A percentile compares a stretch with the other conserved stretches of the same genome.
Evolutionary conservation across 139 green algal genomes (phyloP).

Genomic region (Klebsormidium nitens): DNA sequence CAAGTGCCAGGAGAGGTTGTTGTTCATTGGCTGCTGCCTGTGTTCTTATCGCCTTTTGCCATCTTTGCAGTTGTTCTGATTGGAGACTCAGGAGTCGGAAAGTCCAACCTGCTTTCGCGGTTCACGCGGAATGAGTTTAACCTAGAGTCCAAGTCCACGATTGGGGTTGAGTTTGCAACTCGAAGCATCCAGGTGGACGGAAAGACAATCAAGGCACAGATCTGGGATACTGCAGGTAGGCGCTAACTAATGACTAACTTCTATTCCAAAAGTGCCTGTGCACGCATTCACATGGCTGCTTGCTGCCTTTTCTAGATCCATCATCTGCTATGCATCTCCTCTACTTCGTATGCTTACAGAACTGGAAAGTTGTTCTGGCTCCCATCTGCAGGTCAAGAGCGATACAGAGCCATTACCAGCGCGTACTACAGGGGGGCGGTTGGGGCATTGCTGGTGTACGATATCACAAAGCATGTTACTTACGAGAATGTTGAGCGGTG

Average conservation of each 20-base stretch:
- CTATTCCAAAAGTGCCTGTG: no score
- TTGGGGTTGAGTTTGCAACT: conserved; percentile 98
- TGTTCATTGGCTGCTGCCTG: no score
- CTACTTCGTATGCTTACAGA: no score
- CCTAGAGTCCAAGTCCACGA: conserved; percentile 97
- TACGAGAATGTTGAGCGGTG: conserved; percentile 98
- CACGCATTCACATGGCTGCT: no score
- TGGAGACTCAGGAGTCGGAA: conserved; percentile 95
- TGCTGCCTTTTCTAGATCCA: no score
- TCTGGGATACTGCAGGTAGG: conserved; percentile 99
- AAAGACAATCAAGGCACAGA: conserved; percentile 99
- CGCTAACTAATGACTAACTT: no score
- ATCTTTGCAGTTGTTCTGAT: conserved; percentile 90
- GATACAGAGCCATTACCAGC: conserved; percentile 97
- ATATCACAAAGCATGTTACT: conserved; percentile 95
- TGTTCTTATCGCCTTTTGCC: not conserved
- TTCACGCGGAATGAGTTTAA: conserved; percentile 99
- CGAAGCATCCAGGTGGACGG: conserved; percentile 96
- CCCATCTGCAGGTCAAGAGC: conserved; percentile 92
- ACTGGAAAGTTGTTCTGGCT: no score
- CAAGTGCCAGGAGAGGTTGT: no score
- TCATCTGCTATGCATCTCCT: no score
- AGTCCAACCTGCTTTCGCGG: conserved; percentile 94
- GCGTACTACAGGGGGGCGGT: conserved; percentile 98
- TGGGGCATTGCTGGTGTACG: conserved; percentile 95